Conservation (phyloP, 805 yeast species). For the Kregervanrija fluxuum region DNA sequence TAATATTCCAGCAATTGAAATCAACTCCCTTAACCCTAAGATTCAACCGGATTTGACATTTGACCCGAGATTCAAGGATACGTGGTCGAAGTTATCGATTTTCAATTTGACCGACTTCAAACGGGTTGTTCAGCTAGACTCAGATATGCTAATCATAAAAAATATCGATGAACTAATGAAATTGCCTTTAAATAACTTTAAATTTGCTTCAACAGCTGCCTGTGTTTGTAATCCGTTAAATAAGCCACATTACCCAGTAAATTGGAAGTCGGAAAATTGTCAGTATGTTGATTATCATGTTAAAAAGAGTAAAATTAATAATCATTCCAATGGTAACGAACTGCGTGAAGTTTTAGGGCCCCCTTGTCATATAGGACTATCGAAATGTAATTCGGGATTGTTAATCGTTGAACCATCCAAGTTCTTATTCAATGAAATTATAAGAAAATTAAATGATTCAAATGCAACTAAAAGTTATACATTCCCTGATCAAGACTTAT, state of each 20-base stretch:
- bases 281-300: conserved; percentile 25
- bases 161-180: conserved; percentile 58
- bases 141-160: conserved; percentile 49
- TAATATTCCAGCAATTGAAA: conserved; percentile 34
- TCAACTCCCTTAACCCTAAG: conserved; percentile 38
- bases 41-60: conserved; percentile 36
- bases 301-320: conserved; percentile 12
- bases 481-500: conserved; percentile 52
- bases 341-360: conserved; percentile 32
- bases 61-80: conserved; percentile 50
- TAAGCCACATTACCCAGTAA: conserved; percentile 43
- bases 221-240: conserved; percentile 55
- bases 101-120: conserved; percentile 44
- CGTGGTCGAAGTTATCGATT: conserved; percentile 56
- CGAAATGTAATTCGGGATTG: conserved; percentile 54
- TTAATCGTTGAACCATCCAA: conserved; percentile 40
- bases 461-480: conserved; percentile 34
- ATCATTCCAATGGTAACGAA: neutral
- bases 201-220: conserved; percentile 54
- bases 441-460: conserved; percentile 33
- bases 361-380: conserved; percentile 32
- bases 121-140: conserved; percentile 49
- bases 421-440: conserved; percentile 32
- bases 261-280: conserved; percentile 48
- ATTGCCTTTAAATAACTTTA: conserved; percentile 29